Base-by-base conservation (phyloP, 108 stramenopile genomes). In the Asterionellopsis glacialis region DNA sequence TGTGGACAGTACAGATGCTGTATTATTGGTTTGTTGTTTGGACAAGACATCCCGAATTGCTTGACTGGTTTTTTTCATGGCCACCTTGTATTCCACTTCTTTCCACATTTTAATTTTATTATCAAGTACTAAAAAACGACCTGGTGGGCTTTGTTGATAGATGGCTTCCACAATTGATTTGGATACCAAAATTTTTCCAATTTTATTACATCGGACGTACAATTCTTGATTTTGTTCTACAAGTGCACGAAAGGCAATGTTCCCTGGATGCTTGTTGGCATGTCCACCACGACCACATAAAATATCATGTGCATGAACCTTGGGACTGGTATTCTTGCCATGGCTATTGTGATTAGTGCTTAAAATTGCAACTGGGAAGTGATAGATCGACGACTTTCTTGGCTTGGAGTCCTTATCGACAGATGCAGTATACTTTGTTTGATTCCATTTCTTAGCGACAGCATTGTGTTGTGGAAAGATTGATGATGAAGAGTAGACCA, bases 181-280 rank as follows among this genome's bases (percentile, higher is more conserved):
- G 0, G 72, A 62, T 15, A 80, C 53, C 9, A 73, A 48, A 15
- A 63, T 66, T 48, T 76, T 76, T 25, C 70, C 68, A 25, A 62
- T 78, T 55, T 70, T 74, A 26, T 48, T 19, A n/a, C 11, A 56
- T 59, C 11, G 38, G 14, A 11, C n/a, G n/a, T 66, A 72, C 22
- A 38, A 4, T 18, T 40, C 25, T 28, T 55, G 41, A 48, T 66
- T 66, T n/a, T 11, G 22, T 10, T 33, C 12, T 4, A 63, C 62
- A 7, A 72, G 42, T 22, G 59, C 24, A 9, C 70, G 64, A 44
- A 69, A 60, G 13, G 61, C 26, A 10, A 58, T 42, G 40, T 80
- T 80, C 0, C 77, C 77, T 23, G 44, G 24, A 59, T 78, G 77
- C 25, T 78, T 73, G 45, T 78, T 74, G 33, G 68, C 63, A 18